phyloP scores from a whole-genome alignment of 257 asterid genomes.

The Eustoma russellianum region DNA sequence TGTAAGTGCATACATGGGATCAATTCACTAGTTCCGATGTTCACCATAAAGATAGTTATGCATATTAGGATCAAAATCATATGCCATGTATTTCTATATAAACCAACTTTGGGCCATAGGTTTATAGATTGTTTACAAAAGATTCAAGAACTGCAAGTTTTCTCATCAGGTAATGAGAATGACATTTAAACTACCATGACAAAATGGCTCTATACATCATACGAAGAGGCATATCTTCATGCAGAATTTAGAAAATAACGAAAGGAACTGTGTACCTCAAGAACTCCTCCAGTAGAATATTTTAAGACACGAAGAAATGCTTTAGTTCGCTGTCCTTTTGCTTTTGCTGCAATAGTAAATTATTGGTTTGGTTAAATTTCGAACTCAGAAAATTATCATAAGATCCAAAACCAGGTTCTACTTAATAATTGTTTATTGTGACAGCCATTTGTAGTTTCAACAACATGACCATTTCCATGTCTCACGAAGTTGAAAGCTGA shows the following conservation, averaged over 20 bases:
- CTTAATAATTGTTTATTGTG: neutral
- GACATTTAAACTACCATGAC: no score
- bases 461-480: neutral
- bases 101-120: no score
- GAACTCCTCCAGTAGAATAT: slow-evolving; percentile 84
- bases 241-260: no score
- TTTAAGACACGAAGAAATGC: slow-evolving; percentile 96
- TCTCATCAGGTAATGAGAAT: no score
- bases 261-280: slow-evolving; percentile 45
- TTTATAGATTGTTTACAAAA: no score
- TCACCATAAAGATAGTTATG: no score
- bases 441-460: neutral
- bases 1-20: no score
- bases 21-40: no score
- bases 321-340: slow-evolving; percentile 66
- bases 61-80: neutral
- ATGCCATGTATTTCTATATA: neutral
- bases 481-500: neutral
- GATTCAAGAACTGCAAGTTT: no score
- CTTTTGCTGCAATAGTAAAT: slow-evolving; percentile 54
- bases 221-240: no score
- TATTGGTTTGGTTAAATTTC: slow-evolving; percentile 1
- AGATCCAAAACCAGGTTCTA: no score
- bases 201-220: no score
- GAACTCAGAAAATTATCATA: neutral